Conservation (phyloP, 768 basidiomycete genomes). For the Lentinula lateritia region DNA sequence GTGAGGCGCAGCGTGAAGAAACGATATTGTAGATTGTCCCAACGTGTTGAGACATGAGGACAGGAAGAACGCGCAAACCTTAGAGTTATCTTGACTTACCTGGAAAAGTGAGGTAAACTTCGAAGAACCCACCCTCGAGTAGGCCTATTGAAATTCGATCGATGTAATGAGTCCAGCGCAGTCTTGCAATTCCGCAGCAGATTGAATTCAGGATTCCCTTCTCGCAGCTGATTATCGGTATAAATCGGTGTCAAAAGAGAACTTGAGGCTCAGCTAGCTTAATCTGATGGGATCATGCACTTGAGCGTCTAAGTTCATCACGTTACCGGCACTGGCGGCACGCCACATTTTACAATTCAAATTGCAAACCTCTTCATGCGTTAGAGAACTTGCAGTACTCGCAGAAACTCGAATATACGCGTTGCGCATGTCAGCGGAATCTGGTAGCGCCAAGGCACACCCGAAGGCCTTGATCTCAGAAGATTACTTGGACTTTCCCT, state of each 20-base stretch:
- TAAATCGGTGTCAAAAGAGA: too few species aligned
- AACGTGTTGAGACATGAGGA: neutral
- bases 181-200: too few species aligned
- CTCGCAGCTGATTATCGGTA: too few species aligned
- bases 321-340: neutral
- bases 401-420: neutral
- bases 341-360: too few species aligned
- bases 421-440: constrained; percentile 14
- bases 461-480: constrained; percentile 58
- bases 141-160: too few species aligned
- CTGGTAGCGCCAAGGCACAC: neutral
- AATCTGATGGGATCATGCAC: too few species aligned
- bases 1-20: neutral
- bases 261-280: too few species aligned
- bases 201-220: too few species aligned
- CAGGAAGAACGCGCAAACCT: neutral
- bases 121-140: too few species aligned
- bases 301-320: too few species aligned
- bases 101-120: neutral
- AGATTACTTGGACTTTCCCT: constrained; percentile 66
- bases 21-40: neutral
- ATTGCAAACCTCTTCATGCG: neutral
- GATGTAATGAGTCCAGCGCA: too few species aligned
- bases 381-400: neutral
- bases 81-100: neutral